Evolutionary conservation across 305 asterid genomes (phyloP).

Genomic region (Plantago rigida): DNA sequence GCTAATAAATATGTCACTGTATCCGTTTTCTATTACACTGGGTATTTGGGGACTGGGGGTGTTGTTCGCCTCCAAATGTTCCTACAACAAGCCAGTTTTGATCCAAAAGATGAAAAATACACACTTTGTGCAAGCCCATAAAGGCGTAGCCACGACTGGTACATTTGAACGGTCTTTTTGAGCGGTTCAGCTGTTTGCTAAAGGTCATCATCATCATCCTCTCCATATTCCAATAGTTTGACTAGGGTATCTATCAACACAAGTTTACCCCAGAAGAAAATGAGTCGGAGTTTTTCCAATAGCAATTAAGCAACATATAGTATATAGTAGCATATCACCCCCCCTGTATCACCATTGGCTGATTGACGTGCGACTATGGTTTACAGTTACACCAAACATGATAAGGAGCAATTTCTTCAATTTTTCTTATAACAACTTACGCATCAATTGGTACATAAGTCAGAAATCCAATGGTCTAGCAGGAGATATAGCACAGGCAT

Average conservation of each 20-base stretch:
- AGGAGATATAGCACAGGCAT: too few species aligned
- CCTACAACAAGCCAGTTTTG: conserved; percentile 1
- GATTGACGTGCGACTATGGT: neutral
- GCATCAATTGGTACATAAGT: neutral
- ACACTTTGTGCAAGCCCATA: conserved; percentile 54
- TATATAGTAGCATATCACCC: neutral
- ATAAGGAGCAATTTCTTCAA: neutral
- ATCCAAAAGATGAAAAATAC: neutral
- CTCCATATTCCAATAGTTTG: conserved; percentile 91
- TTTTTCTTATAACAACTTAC: neutral
- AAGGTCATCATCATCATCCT: conserved; percentile 51
- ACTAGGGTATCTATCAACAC: conserved; percentile 55
- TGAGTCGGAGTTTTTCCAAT: neutral
- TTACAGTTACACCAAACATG: neutral
- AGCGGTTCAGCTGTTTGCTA: conserved; percentile 28
- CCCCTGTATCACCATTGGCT: neutral
- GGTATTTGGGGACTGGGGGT: neutral
- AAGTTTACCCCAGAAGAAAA: conserved; percentile 3
- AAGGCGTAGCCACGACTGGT: conserved; percentile 41
- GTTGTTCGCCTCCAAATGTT: neutral
- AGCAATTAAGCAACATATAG: too few species aligned
- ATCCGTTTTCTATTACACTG: neutral
- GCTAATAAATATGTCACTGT: neutral
- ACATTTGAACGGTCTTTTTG: conserved; percentile 30
- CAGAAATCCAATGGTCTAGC: too few species aligned